Percentiles rank a stretch among this genome's conserved stretches.
Conservation (phyloP, 2,329 filamentous ascomycete species). For the Colletotrichum magnum region DNA sequence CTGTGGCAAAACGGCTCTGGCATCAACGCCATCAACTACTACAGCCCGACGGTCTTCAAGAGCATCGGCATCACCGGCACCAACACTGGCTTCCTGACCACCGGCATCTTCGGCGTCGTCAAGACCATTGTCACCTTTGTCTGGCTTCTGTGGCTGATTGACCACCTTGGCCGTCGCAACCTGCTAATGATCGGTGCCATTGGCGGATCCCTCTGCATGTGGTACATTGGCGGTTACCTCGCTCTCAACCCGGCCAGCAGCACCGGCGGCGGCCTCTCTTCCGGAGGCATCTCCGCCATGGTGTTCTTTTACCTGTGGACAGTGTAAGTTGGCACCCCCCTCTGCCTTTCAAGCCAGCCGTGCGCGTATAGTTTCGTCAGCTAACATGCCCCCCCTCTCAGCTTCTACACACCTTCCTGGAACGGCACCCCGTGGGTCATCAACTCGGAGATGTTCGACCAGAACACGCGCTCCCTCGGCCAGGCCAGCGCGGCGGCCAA, state of each 20-base stretch:
- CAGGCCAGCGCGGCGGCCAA: constrained; percentile 80
- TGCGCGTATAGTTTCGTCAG: not conserved
- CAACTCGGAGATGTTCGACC: constrained; percentile 82
- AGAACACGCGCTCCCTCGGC: constrained; percentile 72
- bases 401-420: constrained; percentile 80
- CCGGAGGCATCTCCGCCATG: constrained; percentile 69
- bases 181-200: constrained; percentile 75
- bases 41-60: constrained; percentile 77
- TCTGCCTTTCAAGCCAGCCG: not conserved
- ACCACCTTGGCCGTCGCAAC: constrained; percentile 67
- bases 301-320: constrained; percentile 85
- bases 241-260: constrained; percentile 54
- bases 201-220: constrained; percentile 71
- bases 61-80: constrained; percentile 62
- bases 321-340: constrained; percentile 11
- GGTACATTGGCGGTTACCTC: constrained; percentile 72
- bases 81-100: constrained; percentile 68
- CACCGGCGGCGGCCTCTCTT: constrained; percentile 50
- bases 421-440: constrained; percentile 84
- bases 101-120: constrained; percentile 83
- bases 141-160: constrained; percentile 79
- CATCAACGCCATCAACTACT: constrained; percentile 87
- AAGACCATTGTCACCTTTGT: constrained; percentile 78
- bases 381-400: constrained; percentile 46
- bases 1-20: constrained; percentile 81